Evolutionary conservation across 768 basidiomycete genomes (phyloP).

Genomic region (Leccinum olivaceopallidum): DNA sequence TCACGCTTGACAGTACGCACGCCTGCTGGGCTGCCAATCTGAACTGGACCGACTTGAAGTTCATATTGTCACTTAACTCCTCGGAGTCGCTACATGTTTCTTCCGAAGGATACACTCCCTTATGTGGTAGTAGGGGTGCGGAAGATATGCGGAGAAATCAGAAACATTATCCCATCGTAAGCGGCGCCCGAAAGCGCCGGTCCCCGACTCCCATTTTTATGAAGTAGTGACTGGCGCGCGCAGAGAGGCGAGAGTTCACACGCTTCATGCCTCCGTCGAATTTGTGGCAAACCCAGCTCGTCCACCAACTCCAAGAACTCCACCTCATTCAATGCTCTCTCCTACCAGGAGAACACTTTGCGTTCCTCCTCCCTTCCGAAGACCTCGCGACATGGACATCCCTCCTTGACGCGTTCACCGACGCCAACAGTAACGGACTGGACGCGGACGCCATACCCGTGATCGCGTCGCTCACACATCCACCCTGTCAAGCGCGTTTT

Average conservation of each 20-base stretch:
- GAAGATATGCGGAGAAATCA: background rate
- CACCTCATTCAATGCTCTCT: slow-evolving; percentile 62
- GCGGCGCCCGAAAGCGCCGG: too few species aligned
- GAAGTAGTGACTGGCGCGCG: too few species aligned
- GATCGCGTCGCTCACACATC: slow-evolving; percentile 6
- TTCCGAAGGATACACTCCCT: background rate
- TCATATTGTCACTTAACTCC: background rate
- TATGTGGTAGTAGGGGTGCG: too few species aligned
- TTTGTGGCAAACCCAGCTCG: slow-evolving; percentile 7
- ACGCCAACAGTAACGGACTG: background rate
- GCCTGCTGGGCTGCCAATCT: background rate
- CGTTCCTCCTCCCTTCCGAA: slow-evolving; percentile 39
- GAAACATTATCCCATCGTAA: background rate
- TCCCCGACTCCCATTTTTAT: too few species aligned
- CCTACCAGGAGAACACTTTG: slow-evolving; percentile 56
- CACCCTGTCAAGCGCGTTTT: slow-evolving; percentile 34
- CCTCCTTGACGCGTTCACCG: slow-evolving; percentile 19
- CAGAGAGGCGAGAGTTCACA: background rate
- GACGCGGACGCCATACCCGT: background rate
- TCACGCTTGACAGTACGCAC: background rate
- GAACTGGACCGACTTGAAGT: background rate
- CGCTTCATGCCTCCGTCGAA: background rate
- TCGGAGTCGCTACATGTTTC: background rate
- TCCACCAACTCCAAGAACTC: slow-evolving; percentile 48
- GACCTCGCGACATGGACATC: slow-evolving; percentile 36